A percentile compares a stretch with the other conserved stretches of the same genome.
These are phyloP conservation scores for Brassica carinata DNA, from an alignment of 345 rosid genomes.

Conservation along the genomic window DNA sequence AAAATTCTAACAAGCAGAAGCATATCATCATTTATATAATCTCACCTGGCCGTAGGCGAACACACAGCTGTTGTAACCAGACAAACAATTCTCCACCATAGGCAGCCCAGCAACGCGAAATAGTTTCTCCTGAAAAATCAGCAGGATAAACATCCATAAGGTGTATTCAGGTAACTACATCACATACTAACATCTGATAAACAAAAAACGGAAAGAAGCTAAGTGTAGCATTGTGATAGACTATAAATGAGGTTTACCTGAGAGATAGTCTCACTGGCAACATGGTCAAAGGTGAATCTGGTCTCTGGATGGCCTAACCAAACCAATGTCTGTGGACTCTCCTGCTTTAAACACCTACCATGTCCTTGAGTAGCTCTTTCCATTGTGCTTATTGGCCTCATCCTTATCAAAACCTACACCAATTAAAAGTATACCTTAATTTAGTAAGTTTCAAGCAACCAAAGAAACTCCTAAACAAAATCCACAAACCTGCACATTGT, in stretches of 20 bases:
- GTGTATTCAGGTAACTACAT: slow-evolving; percentile 8
- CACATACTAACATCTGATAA: slow-evolving; percentile 9
- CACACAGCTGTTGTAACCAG: slow-evolving; percentile 94
- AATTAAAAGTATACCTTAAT: neutral
- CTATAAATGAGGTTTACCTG: slow-evolving; percentile 52
- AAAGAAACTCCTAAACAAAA: neutral
- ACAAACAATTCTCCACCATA: slow-evolving; percentile 95
- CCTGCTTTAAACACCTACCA: slow-evolving; percentile 74
- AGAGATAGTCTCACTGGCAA: slow-evolving; percentile 77
- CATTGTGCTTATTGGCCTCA: slow-evolving; percentile 66
- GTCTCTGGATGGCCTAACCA: slow-evolving; percentile 95
- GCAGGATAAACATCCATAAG: slow-evolving; percentile 15
- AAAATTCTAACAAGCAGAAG: slow-evolving; percentile 21
- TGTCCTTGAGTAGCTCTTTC: slow-evolving; percentile 73
- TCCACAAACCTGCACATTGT: slow-evolving; percentile 78
- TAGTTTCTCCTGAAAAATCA: slow-evolving; percentile 57
- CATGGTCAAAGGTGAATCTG: slow-evolving; percentile 90
- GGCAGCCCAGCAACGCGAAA: slow-evolving; percentile 81
- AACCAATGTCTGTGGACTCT: slow-evolving; percentile 64
- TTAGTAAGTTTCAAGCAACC: neutral
- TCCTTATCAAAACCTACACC: slow-evolving; percentile 78
- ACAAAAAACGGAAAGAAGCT: neutral
- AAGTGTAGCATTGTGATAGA: neutral
- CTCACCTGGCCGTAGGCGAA: slow-evolving; percentile 96
- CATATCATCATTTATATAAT: slow-evolving; percentile 4